These are phyloP conservation scores for Saussurea involucrata DNA, from an alignment of 129 eudicot genomes.

Conservation along the genomic window DNA sequence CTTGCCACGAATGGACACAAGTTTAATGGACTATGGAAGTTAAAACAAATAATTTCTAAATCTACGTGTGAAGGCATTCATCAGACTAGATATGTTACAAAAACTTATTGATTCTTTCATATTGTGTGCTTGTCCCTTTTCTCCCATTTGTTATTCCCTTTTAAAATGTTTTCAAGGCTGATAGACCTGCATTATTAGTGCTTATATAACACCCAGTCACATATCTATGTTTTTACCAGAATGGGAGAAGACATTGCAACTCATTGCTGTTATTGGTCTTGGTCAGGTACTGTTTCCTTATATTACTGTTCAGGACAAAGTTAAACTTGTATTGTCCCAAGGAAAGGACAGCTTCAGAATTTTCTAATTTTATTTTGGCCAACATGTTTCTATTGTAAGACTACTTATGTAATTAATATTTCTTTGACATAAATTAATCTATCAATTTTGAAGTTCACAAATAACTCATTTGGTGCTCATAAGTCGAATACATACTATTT, in stretches of 20 bases:
- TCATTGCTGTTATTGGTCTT: slow-evolving; percentile 66
- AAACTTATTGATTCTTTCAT: background rate
- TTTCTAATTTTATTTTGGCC: background rate
- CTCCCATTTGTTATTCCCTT: background rate
- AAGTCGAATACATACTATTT: background rate
- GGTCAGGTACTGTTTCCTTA: slow-evolving; percentile 57
- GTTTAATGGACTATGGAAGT: background rate
- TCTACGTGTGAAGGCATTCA: background rate
- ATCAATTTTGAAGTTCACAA: background rate
- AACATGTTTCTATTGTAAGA: background rate
- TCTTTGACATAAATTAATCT: background rate
- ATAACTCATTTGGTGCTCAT: background rate
- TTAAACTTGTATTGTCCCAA: background rate
- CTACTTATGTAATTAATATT: background rate
- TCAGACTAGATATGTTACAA: background rate
- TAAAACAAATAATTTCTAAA: slow-evolving; percentile 7
- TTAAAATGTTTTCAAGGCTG: slow-evolving; percentile 9
- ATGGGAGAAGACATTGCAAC: slow-evolving; percentile 88
- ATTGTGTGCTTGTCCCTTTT: background rate
- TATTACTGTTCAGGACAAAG: background rate
- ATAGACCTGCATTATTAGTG: background rate
- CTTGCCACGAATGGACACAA: background rate
- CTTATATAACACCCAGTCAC: background rate
- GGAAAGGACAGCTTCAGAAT: background rate
- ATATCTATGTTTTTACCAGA: slow-evolving; percentile 44